Base-by-base conservation (phyloP, 805 yeast genomes). In the Naumovozyma baii region DNA sequence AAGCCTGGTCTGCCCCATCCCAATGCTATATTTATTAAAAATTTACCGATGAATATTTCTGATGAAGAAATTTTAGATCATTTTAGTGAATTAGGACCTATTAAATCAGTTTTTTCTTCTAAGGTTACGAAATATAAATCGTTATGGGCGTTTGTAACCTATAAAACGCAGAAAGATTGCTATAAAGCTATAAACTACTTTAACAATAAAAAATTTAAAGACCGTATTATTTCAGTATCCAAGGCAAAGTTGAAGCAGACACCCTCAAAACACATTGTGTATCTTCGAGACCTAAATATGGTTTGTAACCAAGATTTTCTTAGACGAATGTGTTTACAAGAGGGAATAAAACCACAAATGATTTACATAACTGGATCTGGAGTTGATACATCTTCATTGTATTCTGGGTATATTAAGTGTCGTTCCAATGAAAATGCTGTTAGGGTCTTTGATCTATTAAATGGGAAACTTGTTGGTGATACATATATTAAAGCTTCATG, bases 101-200 rank as follows among this genome's bases (percentile, higher is more conserved):
- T 62, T 1, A 56, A 58, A 37, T 62, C 67, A 5, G 59, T 63
- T 2, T 63, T 51, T 39, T 47, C 59, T 12, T 55, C 63, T 7
- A 51, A 54, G 10, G 59, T 52, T 12, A 25, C 41, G 5, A 50
- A 42, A 35, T 47, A 48, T 31, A 48, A 50, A 12, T 49, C 64
- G 5, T 40, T 49, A 17, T 61, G 64, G 63, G 69, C 69, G 5
- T 69, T 68, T 44, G 59, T 70, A 2, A 68, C 69, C 14, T 71
- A 63, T 48, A 66, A 64, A 42, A 57, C 55, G 25, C 57, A 59
- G 18, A 41, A 49, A 7, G 65, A 59, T 34, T 67, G 71, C 1
- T 47, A 49, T 18, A 44, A 49, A 3, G 67, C 72, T 10, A 64
- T 72, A 15, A 47, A 57, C 17, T 41, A 44, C 14, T 49, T 61